Conservation (phyloP, 768 basidiomycete genomes). For the Trametes cingulata region DNA sequence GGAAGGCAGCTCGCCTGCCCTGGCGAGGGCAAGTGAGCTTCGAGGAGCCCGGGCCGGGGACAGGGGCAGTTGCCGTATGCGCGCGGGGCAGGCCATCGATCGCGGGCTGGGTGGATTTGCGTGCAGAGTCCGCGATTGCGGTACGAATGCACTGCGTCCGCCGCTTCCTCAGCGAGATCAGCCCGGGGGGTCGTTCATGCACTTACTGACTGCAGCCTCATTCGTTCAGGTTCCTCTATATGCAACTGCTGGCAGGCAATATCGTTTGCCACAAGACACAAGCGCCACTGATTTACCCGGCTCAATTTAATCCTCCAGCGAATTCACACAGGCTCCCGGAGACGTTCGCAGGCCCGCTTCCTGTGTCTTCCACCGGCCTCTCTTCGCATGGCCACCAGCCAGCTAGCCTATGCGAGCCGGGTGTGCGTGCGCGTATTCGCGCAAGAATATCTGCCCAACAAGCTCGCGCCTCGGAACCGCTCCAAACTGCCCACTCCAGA, state of each 20-base stretch:
- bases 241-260: no score
- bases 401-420: not conserved
- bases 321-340: not conserved
- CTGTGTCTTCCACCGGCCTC: not conserved
- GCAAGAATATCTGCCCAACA: not conserved
- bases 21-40: not conserved
- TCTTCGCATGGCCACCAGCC: not conserved
- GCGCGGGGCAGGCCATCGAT: slow-evolving; percentile 8
- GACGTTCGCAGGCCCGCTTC: not conserved
- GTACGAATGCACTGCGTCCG: not conserved
- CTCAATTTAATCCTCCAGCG: not conserved
- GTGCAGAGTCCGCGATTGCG: not conserved
- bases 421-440: no score
- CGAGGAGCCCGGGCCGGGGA: not conserved
- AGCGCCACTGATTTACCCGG: no score
- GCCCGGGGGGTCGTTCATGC: not conserved
- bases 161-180: not conserved
- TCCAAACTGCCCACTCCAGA: not conserved
- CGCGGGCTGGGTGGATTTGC: slow-evolving; percentile 2
- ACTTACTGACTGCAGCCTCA: not conserved
- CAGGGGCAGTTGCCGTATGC: not conserved
- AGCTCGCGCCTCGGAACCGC: not conserved
- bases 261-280: no score
- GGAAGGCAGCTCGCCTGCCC: not conserved
- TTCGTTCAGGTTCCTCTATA: not conserved